Evolutionary conservation across 768 basidiomycete genomes (phyloP).

Genomic region (Macrolepiota dolichaula): DNA sequence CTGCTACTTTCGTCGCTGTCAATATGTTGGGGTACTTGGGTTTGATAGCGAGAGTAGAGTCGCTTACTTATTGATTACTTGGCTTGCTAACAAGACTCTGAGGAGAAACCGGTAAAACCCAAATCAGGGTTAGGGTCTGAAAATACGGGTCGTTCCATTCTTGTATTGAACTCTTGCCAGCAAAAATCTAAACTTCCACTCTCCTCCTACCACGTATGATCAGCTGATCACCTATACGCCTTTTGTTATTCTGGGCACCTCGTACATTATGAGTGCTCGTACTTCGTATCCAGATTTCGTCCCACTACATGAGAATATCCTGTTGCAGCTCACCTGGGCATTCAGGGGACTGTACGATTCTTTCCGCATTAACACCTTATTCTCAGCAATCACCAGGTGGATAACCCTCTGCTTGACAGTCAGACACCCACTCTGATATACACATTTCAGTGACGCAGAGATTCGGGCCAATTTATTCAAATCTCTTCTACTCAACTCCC

Average conservation of each 20-base stretch:
- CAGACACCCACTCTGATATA: not conserved
- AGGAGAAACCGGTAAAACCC: slow-evolving; percentile 17
- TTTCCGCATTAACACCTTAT: slow-evolving; percentile 67
- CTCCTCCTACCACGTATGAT: slow-evolving; percentile 1
- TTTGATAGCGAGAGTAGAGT: not conserved
- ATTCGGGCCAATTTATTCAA: slow-evolving; percentile 74
- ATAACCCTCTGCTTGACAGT: slow-evolving; percentile 1
- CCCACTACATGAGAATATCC: slow-evolving; percentile 54
- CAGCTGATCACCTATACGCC: not conserved
- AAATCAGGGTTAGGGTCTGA: slow-evolving; percentile 35
- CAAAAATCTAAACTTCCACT: slow-evolving; percentile 1
- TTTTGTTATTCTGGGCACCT: not conserved
- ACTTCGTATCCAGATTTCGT: slow-evolving; percentile 68
- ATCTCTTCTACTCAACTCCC: slow-evolving; percentile 66
- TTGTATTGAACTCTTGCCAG: not conserved
- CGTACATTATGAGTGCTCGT: slow-evolving; percentile 29
- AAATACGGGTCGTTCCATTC: not conserved
- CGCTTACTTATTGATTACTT: not conserved
- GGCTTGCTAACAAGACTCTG: not conserved
- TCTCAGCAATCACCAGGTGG: slow-evolving; percentile 57
- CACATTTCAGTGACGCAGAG: slow-evolving; percentile 58
- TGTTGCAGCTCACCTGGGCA: slow-evolving; percentile 59
- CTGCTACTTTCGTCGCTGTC: slow-evolving; percentile 12
- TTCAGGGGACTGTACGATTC: slow-evolving; percentile 64
- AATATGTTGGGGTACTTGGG: not conserved